These are phyloP conservation scores for Phialophora verrucosa DNA, from an alignment of 2,329 filamentous ascomycete genomes.

Conservation along the genomic window DNA sequence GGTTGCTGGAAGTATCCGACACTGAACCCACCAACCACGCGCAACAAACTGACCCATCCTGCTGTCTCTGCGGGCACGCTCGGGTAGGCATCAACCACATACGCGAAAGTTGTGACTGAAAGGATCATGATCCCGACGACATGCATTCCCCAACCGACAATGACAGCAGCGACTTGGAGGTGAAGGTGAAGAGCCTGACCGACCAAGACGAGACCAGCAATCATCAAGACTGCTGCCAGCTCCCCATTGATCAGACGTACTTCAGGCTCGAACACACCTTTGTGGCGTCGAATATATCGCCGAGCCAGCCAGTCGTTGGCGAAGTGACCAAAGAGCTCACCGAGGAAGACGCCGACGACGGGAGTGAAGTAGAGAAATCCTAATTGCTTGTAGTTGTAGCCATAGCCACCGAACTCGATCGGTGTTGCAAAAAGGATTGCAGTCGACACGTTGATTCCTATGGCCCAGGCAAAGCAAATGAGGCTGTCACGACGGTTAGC, in stretches of 20 bases:
- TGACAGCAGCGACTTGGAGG: slow-evolving; percentile 59
- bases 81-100: slow-evolving; percentile 61
- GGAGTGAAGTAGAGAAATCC: slow-evolving; percentile 64
- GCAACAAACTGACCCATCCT: slow-evolving; percentile 57
- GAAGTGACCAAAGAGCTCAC: slow-evolving; percentile 61
- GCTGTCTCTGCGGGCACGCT: slow-evolving; percentile 59
- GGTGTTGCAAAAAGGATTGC: slow-evolving; percentile 57
- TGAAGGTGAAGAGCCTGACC: slow-evolving; percentile 57
- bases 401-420: slow-evolving; percentile 44
- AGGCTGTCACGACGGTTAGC: slow-evolving; percentile 7
- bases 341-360: slow-evolving; percentile 59
- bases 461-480: slow-evolving; percentile 48
- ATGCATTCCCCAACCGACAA: slow-evolving; percentile 59
- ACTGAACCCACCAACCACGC: slow-evolving; percentile 57
- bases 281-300: slow-evolving; percentile 53
- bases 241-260: slow-evolving; percentile 57
- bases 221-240: slow-evolving; percentile 55
- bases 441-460: slow-evolving; percentile 62
- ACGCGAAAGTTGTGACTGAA: slow-evolving; percentile 56
- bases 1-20: slow-evolving; percentile 56
- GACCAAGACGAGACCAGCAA: slow-evolving; percentile 57
- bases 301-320: slow-evolving; percentile 57
- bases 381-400: slow-evolving; percentile 56
- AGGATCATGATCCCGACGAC: slow-evolving; percentile 41
- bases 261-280: slow-evolving; percentile 63